These are phyloP conservation scores for Neonectria hederae DNA, from an alignment of 2,329 filamentous ascomycete species.

Conservation along the genomic window DNA sequence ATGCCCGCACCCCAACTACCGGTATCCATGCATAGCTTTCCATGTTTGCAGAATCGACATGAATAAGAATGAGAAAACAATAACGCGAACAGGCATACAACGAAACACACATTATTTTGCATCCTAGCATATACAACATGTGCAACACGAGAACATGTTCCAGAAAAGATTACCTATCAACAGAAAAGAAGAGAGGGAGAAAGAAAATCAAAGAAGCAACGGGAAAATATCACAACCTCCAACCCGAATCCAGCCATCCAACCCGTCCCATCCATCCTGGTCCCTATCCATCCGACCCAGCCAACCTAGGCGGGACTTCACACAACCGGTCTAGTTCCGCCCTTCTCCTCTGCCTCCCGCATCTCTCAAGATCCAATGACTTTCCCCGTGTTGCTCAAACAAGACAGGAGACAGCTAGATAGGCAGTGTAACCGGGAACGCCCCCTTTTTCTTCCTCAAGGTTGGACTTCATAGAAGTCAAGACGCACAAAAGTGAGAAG, in stretches of 20 bases:
- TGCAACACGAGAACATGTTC: constrained; percentile 24
- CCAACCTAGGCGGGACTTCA: constrained; percentile 3
- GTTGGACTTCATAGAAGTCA: constrained; percentile 7
- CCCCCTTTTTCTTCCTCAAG: background rate
- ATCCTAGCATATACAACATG: constrained; percentile 29
- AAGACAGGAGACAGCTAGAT: constrained; percentile 17
- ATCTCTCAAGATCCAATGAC: constrained; percentile 2
- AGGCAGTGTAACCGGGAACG: background rate
- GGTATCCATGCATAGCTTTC: background rate
- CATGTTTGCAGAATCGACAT: background rate
- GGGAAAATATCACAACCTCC: constrained; percentile 33
- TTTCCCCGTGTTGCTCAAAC: background rate
- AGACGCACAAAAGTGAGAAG: background rate
- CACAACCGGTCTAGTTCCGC: constrained; percentile 1
- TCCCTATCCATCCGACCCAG: constrained; percentile 18
- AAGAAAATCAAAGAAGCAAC: constrained; percentile 7
- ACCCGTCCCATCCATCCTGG: constrained; percentile 10
- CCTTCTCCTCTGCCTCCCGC: background rate
- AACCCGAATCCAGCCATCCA: constrained; percentile 20
- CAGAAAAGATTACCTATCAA: constrained; percentile 31
- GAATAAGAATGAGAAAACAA: background rate
- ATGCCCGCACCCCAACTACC: background rate
- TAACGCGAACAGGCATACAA: background rate
- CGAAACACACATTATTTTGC: constrained; percentile 21
- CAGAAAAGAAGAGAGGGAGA: constrained; percentile 7